Percentiles rank a stretch among this genome's conserved stretches.
Evolutionary conservation across 2,329 filamentous ascomycete species (phyloP).

Genomic region (Trichoderma lentiforme): DNA sequence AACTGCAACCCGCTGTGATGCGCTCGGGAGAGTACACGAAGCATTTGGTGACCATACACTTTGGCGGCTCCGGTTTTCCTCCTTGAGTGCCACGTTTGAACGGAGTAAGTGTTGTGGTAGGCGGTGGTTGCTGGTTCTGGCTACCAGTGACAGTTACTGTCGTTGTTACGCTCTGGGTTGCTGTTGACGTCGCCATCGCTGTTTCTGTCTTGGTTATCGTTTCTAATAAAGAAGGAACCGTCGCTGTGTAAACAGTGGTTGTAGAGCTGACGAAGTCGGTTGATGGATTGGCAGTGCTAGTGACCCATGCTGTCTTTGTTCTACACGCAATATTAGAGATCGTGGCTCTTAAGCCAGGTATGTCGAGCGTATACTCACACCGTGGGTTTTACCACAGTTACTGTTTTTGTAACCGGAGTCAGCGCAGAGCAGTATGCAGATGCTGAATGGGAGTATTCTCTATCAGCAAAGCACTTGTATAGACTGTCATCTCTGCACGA

Average conservation of each 20-base stretch:
- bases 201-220: not conserved
- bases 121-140: not conserved
- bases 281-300: slow-evolving; percentile 15
- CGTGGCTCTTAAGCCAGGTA: not conserved
- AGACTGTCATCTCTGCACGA: slow-evolving; percentile 25
- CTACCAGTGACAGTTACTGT: slow-evolving; percentile 12
- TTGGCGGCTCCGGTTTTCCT: slow-evolving; percentile 16
- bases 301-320: slow-evolving; percentile 19
- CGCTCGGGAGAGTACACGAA: slow-evolving; percentile 25
- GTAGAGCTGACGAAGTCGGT: slow-evolving; percentile 19
- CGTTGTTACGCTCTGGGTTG: slow-evolving; percentile 20
- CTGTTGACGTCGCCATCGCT: slow-evolving; percentile 2
- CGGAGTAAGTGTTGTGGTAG: not conserved
- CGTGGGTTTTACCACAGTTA: slow-evolving; percentile 21
- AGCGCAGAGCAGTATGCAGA: slow-evolving; percentile 24
- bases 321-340: not conserved
- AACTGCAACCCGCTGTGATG: slow-evolving; percentile 26
- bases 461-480: slow-evolving; percentile 24
- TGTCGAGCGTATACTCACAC: not conserved
- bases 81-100: slow-evolving; percentile 14
- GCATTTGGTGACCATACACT: slow-evolving; percentile 25
- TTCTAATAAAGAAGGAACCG: slow-evolving; percentile 22
- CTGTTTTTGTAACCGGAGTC: slow-evolving; percentile 20
- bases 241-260: slow-evolving; percentile 23
- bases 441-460: slow-evolving; percentile 22